A percentile compares a stretch with the other conserved stretches of the same genome.
Evolutionary conservation across 2,329 filamentous ascomycete species (phyloP).

Genomic region (Dothiorella sarmentorum): DNA sequence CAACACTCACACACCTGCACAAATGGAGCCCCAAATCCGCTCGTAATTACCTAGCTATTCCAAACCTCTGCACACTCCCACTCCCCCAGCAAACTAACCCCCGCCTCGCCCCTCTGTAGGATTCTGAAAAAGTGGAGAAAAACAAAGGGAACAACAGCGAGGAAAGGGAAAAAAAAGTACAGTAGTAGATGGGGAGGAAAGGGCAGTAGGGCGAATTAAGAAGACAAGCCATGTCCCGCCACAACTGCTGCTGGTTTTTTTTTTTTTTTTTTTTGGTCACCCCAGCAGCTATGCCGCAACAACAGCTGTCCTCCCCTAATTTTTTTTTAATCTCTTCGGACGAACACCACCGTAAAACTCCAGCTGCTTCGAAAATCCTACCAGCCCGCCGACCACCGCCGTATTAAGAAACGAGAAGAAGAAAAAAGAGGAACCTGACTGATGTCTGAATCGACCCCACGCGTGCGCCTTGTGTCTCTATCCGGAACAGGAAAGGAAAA

Average conservation of each 20-base stretch:
- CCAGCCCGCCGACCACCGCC: background rate
- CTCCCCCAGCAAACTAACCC: background rate
- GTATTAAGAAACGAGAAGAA: background rate
- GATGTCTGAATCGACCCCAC: background rate
- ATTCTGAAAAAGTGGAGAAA: background rate
- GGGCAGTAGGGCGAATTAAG: background rate
- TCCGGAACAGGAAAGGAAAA: constrained; percentile 4
- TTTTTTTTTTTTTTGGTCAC: no score
- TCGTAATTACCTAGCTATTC: constrained; percentile 13
- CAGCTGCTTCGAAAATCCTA: background rate
- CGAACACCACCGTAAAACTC: background rate
- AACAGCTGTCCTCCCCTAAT: background rate
- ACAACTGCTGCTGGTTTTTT: background rate
- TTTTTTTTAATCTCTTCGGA: background rate
- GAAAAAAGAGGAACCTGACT: background rate
- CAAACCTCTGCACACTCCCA: background rate
- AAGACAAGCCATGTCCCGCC: background rate
- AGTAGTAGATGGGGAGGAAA: background rate
- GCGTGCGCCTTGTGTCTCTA: background rate
- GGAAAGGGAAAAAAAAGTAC: background rate
- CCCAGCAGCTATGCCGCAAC: background rate
- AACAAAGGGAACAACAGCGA: background rate
- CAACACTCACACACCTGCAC: background rate
- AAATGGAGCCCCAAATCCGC: background rate
- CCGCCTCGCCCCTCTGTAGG: background rate